A percentile compares a stretch with the other conserved stretches of the same genome.
These are phyloP conservation scores for Globisporangium echinulatum DNA, from an alignment of 352 stramenopile genomes.

Conservation along the genomic window DNA sequence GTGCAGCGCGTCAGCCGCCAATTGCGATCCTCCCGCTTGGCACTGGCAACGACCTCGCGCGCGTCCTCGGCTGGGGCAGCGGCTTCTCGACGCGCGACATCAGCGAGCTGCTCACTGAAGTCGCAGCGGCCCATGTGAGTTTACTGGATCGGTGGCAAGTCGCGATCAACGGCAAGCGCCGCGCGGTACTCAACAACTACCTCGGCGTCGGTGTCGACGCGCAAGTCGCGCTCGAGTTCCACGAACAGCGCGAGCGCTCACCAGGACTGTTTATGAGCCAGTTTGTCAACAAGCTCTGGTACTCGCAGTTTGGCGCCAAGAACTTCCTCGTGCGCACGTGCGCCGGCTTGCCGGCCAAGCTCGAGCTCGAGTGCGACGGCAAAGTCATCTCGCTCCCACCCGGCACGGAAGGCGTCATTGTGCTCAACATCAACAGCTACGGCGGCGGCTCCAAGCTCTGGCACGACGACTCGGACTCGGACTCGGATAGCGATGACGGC, in stretches of 20 bases:
- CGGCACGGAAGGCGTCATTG: constrained; percentile 79
- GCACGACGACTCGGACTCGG: constrained; percentile 70
- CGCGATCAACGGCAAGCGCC: constrained; percentile 62
- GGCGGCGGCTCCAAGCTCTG: constrained; percentile 84
- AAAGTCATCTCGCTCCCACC: constrained; percentile 58
- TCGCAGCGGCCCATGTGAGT: constrained; percentile 69
- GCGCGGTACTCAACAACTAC: constrained; percentile 75
- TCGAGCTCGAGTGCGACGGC: constrained; percentile 78
- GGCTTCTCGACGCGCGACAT: constrained; percentile 80
- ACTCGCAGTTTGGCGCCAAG: constrained; percentile 83
- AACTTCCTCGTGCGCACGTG: constrained; percentile 85
- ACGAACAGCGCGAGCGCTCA: constrained; percentile 82
- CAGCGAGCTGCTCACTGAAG: constrained; percentile 57
- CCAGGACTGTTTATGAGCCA: constrained; percentile 86
- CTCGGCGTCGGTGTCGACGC: constrained; percentile 87
- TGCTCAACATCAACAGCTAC: constrained; percentile 88
- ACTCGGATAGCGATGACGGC: constrained; percentile 12
- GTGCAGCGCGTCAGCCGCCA: constrained; percentile 65
- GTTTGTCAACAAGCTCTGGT: constrained; percentile 90
- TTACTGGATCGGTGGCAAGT: constrained; percentile 73
- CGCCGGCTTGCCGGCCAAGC: constrained; percentile 64
- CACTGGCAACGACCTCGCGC: constrained; percentile 94
- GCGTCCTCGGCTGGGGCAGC: constrained; percentile 90
- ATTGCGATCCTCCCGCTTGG: constrained; percentile 94
- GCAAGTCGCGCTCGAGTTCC: constrained; percentile 87